These are phyloP conservation scores for Fusarium cicatricum DNA, from an alignment of 2,329 filamentous ascomycete genomes.

Conservation along the genomic window DNA sequence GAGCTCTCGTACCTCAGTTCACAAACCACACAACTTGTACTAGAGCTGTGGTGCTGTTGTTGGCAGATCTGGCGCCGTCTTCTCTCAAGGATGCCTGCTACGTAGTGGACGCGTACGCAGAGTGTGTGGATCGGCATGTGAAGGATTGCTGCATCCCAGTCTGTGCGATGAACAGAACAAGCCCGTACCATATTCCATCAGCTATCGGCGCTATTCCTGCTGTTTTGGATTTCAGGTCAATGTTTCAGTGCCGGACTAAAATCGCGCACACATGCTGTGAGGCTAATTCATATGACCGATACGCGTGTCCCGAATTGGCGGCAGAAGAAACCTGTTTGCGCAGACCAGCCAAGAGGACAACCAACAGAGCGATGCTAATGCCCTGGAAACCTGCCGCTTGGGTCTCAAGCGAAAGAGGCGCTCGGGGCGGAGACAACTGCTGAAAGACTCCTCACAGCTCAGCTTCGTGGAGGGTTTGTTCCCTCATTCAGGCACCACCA, in stretches of 20 bases:
- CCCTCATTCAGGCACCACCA: background rate
- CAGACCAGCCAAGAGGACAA: background rate
- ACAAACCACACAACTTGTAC: background rate
- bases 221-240: background rate
- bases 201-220: background rate
- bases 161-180: background rate
- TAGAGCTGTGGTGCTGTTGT: background rate
- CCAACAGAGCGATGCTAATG: background rate
- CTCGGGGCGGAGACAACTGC: background rate
- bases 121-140: constrained; percentile 5
- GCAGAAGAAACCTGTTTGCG: background rate
- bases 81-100: background rate
- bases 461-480: background rate
- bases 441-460: background rate
- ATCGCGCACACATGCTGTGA: constrained; percentile 6
- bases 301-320: background rate
- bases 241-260: background rate
- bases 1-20: background rate
- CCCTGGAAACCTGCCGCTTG: background rate
- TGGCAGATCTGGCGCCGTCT: constrained; percentile 5
- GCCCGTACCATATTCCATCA: background rate
- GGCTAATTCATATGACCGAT: background rate
- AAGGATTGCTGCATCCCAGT: constrained; percentile 12
- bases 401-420: background rate
- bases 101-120: background rate